Conservation (phyloP, 2,329 filamentous ascomycete species). For the Fusarium temperatum region DNA sequence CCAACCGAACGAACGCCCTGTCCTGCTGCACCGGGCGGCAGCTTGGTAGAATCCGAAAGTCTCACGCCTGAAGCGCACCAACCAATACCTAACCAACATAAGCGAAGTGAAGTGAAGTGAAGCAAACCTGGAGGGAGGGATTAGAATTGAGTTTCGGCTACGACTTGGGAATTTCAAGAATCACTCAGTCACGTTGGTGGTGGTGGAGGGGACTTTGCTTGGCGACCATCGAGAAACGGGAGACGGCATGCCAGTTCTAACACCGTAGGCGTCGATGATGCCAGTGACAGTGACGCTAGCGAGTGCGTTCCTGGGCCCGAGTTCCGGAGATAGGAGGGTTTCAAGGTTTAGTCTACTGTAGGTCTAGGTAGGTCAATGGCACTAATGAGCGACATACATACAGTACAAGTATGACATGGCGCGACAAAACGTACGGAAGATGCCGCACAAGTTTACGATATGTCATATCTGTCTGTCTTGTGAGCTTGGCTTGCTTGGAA, state of each 20-base stretch:
- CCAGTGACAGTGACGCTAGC: not conserved
- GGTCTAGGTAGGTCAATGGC: not conserved
- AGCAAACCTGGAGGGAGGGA: not conserved
- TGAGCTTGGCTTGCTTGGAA: not conserved
- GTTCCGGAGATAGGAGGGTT: not conserved
- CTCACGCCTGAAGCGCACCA: not conserved
- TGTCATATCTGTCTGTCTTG: not conserved
- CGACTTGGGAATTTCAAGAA: not conserved
- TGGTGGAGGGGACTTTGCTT: not conserved
- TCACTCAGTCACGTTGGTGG: not conserved
- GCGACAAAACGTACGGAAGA: not conserved
- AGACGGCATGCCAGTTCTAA: not conserved
- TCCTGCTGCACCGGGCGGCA: not conserved
- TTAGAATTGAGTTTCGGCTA: not conserved
- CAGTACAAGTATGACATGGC: not conserved
- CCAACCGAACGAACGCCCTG: not conserved
- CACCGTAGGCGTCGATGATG: not conserved
- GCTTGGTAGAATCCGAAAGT: not conserved
- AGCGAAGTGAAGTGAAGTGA: not conserved
- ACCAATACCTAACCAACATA: not conserved
- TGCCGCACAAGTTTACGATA: not conserved
- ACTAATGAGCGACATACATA: not conserved
- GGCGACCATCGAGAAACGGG: not conserved
- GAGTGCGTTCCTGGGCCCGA: not conserved
- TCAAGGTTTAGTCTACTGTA: not conserved